Conservation (phyloP, 2,329 filamentous ascomycete genomes). For the Penicillium capsulatum region DNA sequence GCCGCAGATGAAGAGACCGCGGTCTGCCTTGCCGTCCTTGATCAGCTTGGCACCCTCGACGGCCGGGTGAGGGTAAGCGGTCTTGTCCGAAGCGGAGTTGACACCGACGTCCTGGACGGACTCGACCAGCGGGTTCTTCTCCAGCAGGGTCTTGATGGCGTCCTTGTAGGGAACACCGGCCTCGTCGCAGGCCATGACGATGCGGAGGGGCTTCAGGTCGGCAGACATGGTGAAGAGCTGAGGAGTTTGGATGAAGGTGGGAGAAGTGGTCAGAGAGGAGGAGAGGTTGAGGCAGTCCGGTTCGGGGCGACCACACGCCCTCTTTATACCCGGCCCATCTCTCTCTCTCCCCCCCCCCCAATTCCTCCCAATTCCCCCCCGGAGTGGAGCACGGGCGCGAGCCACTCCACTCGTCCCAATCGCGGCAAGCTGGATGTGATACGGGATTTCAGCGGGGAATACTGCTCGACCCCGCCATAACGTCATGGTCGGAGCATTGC, state of each 20-base stretch:
- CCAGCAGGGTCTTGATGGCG: slow-evolving; percentile 68
- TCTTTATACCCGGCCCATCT: slow-evolving; percentile 11
- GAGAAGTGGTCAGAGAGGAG: neutral
- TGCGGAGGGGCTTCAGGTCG: slow-evolving; percentile 47
- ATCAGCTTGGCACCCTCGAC: slow-evolving; percentile 62
- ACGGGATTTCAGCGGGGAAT: too few relatives aligned
- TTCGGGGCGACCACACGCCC: neutral
- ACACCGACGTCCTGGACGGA: slow-evolving; percentile 72
- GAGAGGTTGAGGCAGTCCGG: neutral
- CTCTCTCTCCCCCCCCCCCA: neutral
- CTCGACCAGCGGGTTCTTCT: slow-evolving; percentile 61
- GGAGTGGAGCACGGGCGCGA: slow-evolving; percentile 14
- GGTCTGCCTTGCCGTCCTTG: slow-evolving; percentile 57
- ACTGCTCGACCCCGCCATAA: slow-evolving; percentile 14
- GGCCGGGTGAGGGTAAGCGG: slow-evolving; percentile 75
- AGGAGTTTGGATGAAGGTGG: neutral
- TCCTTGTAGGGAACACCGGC: slow-evolving; percentile 76
- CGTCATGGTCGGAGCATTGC: slow-evolving; percentile 17
- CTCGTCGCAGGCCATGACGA: slow-evolving; percentile 64
- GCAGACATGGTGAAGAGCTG: slow-evolving; percentile 27
- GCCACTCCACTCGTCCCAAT: slow-evolving; percentile 8
- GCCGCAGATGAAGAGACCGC: slow-evolving; percentile 74
- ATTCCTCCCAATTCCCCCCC: slow-evolving; percentile 1
- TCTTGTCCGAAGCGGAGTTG: slow-evolving; percentile 63
- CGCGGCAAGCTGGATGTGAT: neutral